phyloP scores from a whole-genome alignment of 371 early-diverging fungal species.

The Lichtheimia hyalospora region DNA sequence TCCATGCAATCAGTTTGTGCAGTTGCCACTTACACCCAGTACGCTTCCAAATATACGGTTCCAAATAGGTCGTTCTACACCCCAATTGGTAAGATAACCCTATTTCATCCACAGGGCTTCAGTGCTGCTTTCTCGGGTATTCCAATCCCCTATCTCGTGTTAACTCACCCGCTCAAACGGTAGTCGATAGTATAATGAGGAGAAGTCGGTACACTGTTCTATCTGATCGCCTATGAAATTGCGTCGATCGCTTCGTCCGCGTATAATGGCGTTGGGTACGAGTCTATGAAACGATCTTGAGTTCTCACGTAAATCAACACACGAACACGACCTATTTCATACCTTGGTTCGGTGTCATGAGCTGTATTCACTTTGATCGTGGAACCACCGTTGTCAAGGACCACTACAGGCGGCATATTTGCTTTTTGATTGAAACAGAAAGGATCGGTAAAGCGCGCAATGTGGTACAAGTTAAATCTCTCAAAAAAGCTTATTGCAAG shows the following conservation, averaged over 20 bases:
- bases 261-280: constrained; percentile 69
- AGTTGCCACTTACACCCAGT: constrained; percentile 39
- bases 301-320: not conserved
- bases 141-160: not conserved
- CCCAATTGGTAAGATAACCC: constrained; percentile 81
- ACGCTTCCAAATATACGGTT: constrained; percentile 69
- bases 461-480: no score
- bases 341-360: constrained; percentile 28
- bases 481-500: no score
- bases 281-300: constrained; percentile 13
- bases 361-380: constrained; percentile 70
- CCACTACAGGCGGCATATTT: not conserved
- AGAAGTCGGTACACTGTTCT: constrained; percentile 64
- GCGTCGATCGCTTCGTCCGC: constrained; percentile 60
- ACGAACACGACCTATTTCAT: not conserved
- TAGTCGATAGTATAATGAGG: constrained; percentile 73
- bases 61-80: constrained; percentile 77
- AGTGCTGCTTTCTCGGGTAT: not conserved
- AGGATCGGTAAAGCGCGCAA: no score
- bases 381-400: constrained; percentile 74
- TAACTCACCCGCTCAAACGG: constrained; percentile 74
- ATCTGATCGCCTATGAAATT: constrained; percentile 72
- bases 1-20: not conserved
- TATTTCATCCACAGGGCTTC: constrained; percentile 7
- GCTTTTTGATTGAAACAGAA: no score